These are phyloP conservation scores for Termitomyces sp. DNA, from an alignment of 768 basidiomycete genomes.

Conservation along the genomic window DNA sequence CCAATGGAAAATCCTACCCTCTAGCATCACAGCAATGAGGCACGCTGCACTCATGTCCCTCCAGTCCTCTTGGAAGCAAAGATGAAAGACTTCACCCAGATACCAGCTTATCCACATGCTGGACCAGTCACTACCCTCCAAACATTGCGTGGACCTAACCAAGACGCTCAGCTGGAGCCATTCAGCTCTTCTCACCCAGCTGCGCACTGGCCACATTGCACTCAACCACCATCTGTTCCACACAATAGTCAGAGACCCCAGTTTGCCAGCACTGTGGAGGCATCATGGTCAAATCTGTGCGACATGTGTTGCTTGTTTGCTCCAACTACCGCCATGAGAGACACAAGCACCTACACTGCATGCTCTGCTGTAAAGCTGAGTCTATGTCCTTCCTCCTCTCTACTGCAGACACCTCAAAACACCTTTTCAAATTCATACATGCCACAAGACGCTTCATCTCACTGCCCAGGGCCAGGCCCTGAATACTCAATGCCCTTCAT, in stretches of 20 bases:
- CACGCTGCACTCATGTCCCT: not conserved
- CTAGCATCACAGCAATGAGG: not conserved
- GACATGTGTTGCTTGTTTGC: not conserved
- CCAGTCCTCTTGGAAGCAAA: not conserved
- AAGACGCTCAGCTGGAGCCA: not conserved
- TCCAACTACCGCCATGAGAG: not conserved
- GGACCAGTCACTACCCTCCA: conserved; percentile 8
- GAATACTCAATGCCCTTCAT: too few species aligned
- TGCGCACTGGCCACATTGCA: conserved; percentile 24
- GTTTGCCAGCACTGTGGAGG: conserved; percentile 14
- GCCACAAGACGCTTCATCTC: not conserved
- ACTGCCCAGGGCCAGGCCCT: too few species aligned
- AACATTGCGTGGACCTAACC: not conserved
- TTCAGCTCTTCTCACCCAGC: conserved; percentile 21
- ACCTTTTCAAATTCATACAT: not conserved
- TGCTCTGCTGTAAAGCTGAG: too few species aligned
- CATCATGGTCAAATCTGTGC: not conserved
- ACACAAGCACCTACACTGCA: not conserved
- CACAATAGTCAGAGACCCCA: conserved; percentile 8
- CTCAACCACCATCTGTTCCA: conserved; percentile 25
- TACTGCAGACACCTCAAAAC: not conserved
- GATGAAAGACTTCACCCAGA: conserved; percentile 5
- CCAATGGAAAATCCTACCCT: not conserved
- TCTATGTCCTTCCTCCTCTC: too few species aligned
- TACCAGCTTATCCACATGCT: not conserved